Evolutionary conservation across 345 rosid species (phyloP).

Genomic region (Capsella bursapastoris): DNA sequence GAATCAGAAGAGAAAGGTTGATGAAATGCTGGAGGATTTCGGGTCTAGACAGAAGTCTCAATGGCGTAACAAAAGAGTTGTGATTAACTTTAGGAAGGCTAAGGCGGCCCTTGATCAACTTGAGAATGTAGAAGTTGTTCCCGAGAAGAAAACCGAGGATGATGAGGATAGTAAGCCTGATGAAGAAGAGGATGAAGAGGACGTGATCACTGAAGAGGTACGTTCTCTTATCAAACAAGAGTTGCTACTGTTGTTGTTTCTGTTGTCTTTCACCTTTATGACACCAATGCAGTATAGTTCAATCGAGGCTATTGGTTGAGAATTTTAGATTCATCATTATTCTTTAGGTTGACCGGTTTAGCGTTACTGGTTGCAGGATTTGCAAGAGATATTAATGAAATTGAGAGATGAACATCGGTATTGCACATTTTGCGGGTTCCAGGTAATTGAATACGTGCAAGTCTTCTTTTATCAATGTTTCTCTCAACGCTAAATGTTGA

Average conservation of each 20-base stretch:
- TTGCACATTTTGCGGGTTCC: slow-evolving; percentile 85
- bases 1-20: slow-evolving; percentile 58
- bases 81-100: slow-evolving; percentile 73
- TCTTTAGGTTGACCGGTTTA: slow-evolving; percentile 18
- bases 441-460: slow-evolving; percentile 48
- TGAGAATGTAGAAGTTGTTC: slow-evolving; percentile 74
- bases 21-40: slow-evolving; percentile 74
- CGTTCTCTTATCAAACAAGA: slow-evolving; percentile 8
- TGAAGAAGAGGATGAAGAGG: slow-evolving; percentile 78
- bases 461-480: slow-evolving; percentile 9
- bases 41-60: slow-evolving; percentile 83
- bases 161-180: slow-evolving; percentile 57
- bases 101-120: slow-evolving; percentile 89
- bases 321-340: slow-evolving; percentile 7
- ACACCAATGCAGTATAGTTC: not conserved
- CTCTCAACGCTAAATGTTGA: not conserved
- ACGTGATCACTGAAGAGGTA: slow-evolving; percentile 76
- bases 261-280: slow-evolving; percentile 2
- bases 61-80: slow-evolving; percentile 73
- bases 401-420: slow-evolving; percentile 77
- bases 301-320: slow-evolving; percentile 7
- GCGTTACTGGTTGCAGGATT: slow-evolving; percentile 63
- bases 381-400: slow-evolving; percentile 68
- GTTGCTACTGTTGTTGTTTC: not conserved
- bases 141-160: slow-evolving; percentile 61